Evolutionary conservation across 441 rosid genomes (phyloP), one percentile per base, ranked within the genome.

Genomic region (Pelargonium citronellum): DNA sequence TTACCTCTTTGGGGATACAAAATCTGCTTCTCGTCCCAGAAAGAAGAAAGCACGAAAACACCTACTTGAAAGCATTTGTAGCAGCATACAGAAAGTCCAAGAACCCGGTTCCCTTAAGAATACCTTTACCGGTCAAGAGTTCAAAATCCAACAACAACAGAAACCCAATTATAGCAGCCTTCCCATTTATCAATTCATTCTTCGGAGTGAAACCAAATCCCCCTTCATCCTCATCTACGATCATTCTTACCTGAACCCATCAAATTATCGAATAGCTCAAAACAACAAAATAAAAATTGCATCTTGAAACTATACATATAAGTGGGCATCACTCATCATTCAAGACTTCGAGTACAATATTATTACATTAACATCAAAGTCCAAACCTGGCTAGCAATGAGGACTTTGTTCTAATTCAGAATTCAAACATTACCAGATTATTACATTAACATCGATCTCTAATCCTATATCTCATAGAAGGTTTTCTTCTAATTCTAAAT

Each of bases 131-230:
- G 0, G 98, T 94, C 83, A 94, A 75, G 73, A 94, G 88, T 75
- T 94, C 98, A 61, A 94, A 89, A 84, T 91, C 98, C 77, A 94
- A 69, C 74, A 94, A 80, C 71, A 88, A 70, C 71, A 91, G 85
- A 85, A 94, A 91, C n/a, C 98, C 98, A 43, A 91, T 87, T 46
- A 82, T 85, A 3, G 98, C 97, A 1, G 98, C 98, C 75, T 88
- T 89, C 63, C 98, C 98, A 27, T 94, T 94, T 67, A 94, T 89
- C 80, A 89, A 55, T 76, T 93, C 97, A 51, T 85, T 93, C 80
- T 77, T 93, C 13, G 51, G 66, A 0, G 86, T 82, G 83, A 93
- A 93, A 60, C 98, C 98, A 53, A 93, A 93, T 16, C 96, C 97
- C 73, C 72, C 83, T 0, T 22, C 61, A 15, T 79, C 84, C 75